A percentile compares a stretch with the other conserved stretches of the same genome.
Conservation (phyloP, 2,329 filamentous ascomycete species). For the Calonectria henricotiae region DNA sequence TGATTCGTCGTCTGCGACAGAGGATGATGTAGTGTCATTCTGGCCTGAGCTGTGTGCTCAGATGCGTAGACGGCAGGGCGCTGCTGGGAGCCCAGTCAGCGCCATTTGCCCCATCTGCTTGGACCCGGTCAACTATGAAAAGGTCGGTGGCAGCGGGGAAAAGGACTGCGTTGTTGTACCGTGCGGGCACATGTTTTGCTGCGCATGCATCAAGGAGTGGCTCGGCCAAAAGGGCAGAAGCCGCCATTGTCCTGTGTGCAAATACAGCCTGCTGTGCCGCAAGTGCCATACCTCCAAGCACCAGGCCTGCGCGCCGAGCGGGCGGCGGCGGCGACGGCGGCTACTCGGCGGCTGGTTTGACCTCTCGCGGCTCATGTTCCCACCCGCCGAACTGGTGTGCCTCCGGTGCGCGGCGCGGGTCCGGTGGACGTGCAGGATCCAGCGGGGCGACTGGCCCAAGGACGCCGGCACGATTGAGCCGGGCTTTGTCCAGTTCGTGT, state of each 20-base stretch:
- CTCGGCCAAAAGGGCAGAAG: background rate
- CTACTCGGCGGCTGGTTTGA: background rate
- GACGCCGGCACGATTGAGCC: slow-evolving; percentile 27
- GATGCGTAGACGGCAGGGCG: background rate
- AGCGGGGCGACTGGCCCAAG: slow-evolving; percentile 35
- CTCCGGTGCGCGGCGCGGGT: slow-evolving; percentile 34
- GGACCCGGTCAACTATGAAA: background rate
- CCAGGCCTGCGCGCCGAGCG: background rate
- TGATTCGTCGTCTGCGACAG: background rate
- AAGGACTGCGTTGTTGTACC: slow-evolving; percentile 31
- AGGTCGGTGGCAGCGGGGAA: background rate
- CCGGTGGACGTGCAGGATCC: slow-evolving; percentile 27
- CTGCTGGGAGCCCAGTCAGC: background rate
- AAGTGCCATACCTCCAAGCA: slow-evolving; percentile 21
- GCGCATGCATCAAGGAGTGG: slow-evolving; percentile 22
- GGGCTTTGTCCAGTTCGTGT: slow-evolving; percentile 43
- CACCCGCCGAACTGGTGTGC: slow-evolving; percentile 28
- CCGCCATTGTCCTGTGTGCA: slow-evolving; percentile 44
- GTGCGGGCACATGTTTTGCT: slow-evolving; percentile 51
- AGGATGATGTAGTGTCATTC: background rate
- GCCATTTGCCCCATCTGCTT: slow-evolving; percentile 45
- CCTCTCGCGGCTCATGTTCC: slow-evolving; percentile 9
- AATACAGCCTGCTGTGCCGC: slow-evolving; percentile 18
- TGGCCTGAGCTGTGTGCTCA: slow-evolving; percentile 22
- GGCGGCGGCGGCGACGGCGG: background rate